Evolutionary conservation across 768 basidiomycete genomes (phyloP).

Genomic region (Mycena pura): DNA sequence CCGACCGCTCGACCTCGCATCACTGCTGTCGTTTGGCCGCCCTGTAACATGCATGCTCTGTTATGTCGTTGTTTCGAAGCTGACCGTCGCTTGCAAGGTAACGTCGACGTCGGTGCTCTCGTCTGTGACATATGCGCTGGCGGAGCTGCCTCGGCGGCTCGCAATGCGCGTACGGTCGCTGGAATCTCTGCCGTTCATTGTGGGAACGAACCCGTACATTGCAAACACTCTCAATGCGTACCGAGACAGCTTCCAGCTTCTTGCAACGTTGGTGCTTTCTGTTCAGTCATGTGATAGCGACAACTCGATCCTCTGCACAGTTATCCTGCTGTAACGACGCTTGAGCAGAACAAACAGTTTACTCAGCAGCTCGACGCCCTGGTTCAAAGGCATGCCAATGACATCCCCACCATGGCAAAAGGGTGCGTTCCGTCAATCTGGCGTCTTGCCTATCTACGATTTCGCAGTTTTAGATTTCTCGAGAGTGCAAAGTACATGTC

Average conservation of each 20-base stretch:
- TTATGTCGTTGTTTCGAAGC: not conserved
- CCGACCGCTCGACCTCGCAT: slow-evolving; percentile 74
- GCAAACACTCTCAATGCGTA: slow-evolving; percentile 72
- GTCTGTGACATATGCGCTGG: slow-evolving; percentile 76
- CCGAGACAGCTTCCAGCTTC: slow-evolving; percentile 69
- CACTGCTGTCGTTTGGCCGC: slow-evolving; percentile 76
- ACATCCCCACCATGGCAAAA: slow-evolving; percentile 90
- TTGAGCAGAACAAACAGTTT: slow-evolving; percentile 75
- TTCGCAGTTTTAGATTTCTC: slow-evolving; percentile 66
- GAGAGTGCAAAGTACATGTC: slow-evolving; percentile 88
- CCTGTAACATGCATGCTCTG: slow-evolving; percentile 42
- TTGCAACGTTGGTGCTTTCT: slow-evolving; percentile 53
- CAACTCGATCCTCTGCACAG: slow-evolving; percentile 11
- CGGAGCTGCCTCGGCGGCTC: slow-evolving; percentile 79
- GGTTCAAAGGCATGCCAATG: slow-evolving; percentile 82
- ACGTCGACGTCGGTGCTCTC: slow-evolving; percentile 72
- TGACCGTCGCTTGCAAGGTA: slow-evolving; percentile 38
- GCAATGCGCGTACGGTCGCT: slow-evolving; percentile 77
- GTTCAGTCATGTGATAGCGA: not conserved
- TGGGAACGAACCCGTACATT: slow-evolving; percentile 90
- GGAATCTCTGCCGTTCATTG: slow-evolving; percentile 84
- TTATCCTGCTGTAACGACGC: slow-evolving; percentile 54
- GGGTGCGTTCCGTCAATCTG: slow-evolving; percentile 55
- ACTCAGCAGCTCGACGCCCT: slow-evolving; percentile 70
- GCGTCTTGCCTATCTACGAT: slow-evolving; percentile 8